Evolutionary conservation across 2,329 filamentous ascomycete genomes (phyloP), one percentile per base, ranked within the genome.

Genomic region (Fusarium floridanum): DNA sequence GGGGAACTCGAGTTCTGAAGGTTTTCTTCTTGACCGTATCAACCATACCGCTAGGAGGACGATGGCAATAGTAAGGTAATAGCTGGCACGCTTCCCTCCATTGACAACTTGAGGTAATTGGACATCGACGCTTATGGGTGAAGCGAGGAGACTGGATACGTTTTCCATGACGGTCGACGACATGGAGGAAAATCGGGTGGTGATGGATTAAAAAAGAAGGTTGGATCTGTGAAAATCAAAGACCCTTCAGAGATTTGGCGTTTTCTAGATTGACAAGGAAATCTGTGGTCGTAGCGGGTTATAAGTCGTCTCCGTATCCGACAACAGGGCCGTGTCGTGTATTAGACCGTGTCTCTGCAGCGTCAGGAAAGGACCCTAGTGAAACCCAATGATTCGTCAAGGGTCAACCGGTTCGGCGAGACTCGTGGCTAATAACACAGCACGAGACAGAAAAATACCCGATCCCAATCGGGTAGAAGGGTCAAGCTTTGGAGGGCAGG

Each of bases 41-140:
- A 84, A 43, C 82, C 84, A 87, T 24, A 82, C 76, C 16, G 80
- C 80, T 6, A 86, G 45, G 12, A 86, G 57, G 24, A 85, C 68
- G 16, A 81, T 73, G 14, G 76, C 79, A 14, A 86, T 73, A n/a
- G 83, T 82, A 34, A 83, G 74, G 72, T 86, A 88, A 75, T 85
- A 87, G 66, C 80, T 82, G 29, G 84, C 67, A 41, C 82, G 82
- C 50, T 78, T 78, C 7, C 77, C 79, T 16, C 81, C 77, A 77
- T 43, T 75, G 27, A 70, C 53, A 29, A 75, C 59, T 24, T 77
- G 71, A 5, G 77, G 77, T 22, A 76, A 50, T 64, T 78, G 76
- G 24, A 77, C 41, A 45, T 79, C 72, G 6, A 74, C 63, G 32
- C 48, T 63, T 8, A 72, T 53, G 1, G 73, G 67, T 29, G 68